Evolutionary conservation across 2,329 filamentous ascomycete genomes (phyloP).

Genomic region (Hypoxylon sp.): DNA sequence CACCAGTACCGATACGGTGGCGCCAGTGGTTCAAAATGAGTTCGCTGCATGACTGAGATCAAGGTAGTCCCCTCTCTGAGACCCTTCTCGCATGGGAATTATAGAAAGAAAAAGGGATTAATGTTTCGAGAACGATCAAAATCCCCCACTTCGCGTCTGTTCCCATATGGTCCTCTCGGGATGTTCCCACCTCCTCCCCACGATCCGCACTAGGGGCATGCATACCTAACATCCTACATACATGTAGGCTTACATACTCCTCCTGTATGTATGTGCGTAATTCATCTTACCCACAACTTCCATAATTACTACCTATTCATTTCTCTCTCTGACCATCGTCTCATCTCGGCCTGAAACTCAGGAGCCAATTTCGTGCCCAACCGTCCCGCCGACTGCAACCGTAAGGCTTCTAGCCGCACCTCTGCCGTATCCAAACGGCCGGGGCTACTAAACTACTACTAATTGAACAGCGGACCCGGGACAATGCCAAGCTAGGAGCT

Average conservation of each 20-base stretch:
- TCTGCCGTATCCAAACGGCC: conserved; percentile 26
- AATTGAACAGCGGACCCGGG: conserved; percentile 24
- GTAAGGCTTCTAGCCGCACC: conserved; percentile 19
- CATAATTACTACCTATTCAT: background rate
- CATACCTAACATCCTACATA: conserved; percentile 7
- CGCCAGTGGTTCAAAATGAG: conserved; percentile 26
- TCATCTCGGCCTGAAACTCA: conserved; percentile 29
- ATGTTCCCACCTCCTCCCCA: conserved; percentile 37
- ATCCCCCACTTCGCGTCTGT: conserved; percentile 30
- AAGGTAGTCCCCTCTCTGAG: conserved; percentile 5
- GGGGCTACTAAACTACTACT: conserved; percentile 25
- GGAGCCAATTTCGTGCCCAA: conserved; percentile 34
- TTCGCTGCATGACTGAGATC: conserved; percentile 22
- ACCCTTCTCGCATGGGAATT: conserved; percentile 21
- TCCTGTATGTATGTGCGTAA: conserved; percentile 36
- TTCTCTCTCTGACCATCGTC: conserved; percentile 5
- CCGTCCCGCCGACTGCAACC: conserved; percentile 29
- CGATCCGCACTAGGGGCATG: conserved; percentile 35
- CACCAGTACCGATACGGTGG: conserved; percentile 34
- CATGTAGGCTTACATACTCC: conserved; percentile 1
- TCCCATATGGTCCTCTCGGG: conserved; percentile 21
- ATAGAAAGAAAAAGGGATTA: conserved; percentile 15
- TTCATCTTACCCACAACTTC: conserved; percentile 21
- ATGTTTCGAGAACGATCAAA: conserved; percentile 34
- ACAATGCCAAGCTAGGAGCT: conserved; percentile 35